Evolutionary conservation across 495 filamentous ascomycete species (phyloP), one percentile per base, ranked within the genome.

Genomic region (Baudoinia panamericana): DNA sequence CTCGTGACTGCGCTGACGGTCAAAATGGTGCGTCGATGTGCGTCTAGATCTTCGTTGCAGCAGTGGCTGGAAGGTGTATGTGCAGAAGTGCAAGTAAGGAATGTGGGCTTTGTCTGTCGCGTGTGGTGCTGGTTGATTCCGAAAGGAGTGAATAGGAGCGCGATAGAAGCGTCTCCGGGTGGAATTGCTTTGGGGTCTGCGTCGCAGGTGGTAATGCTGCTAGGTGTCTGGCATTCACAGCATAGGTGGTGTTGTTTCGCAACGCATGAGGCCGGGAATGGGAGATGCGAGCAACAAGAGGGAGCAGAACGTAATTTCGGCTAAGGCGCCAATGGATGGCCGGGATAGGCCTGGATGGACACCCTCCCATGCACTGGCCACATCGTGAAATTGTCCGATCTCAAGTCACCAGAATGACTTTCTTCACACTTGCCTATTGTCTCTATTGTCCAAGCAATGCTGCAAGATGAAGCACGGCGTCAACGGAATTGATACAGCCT

Each of bases 101-200:
- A 35, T 35, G 40, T 43, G 30, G 25, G 36, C 26, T 5, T 2
- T 39, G 23, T n/a, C 4, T 6, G 20, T 42, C 17, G 39, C 16
- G 27, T 5, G 39, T 9, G 9, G 26, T 29, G 9, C 26, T 29
- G 9, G 26, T 16, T 20, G 20, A 37, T 44, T 44, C 41, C 42
- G 40, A 50, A 45, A n/a, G 37, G 46, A 50, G 41, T 50, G 40
- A 41, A 48, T 32, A 30, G 46, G 33, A 45, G 46, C 32, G 35
- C 13, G n/a, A 19, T 11, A 30, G 32, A 20, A 10, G 6, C 7
- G 36, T 31, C 46, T 43, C 33, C 41, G 39, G 41, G 40, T 50
- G 46, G 46, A 50, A 50, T 44, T 32, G 35, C n/a, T n/a, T n/a
- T n/a, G n/a, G n/a, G n/a, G n/a, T n/a, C n/a, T n/a, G n/a, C n/a